Base-by-base conservation (phyloP, 2,329 filamentous ascomycete genomes). In the Monosporascus sp. region DNA sequence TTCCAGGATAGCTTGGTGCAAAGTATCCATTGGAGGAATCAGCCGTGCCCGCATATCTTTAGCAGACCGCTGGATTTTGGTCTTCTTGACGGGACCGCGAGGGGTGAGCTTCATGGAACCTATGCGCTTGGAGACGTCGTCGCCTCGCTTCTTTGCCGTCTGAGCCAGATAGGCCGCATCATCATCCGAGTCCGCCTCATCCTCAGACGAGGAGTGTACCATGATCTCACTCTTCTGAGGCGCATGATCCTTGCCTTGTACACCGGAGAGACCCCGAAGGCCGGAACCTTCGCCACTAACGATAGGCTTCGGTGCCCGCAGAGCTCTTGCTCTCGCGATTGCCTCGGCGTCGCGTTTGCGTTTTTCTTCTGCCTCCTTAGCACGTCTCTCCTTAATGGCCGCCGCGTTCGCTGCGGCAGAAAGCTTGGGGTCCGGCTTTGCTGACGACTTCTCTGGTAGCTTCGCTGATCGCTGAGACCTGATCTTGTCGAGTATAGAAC, bases 11-110 rank as follows among this genome's bases (percentile, higher is more conserved):
- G 87, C 87, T 62, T 88, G 86, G 67, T 97, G 94, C 31, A 99
- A 74, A 17, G 83, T 79, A 38, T 90, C 87, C 72, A 99, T 87
- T 59, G 95, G 90, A 7, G 95, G 94, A 35, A 92, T 88, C 55
- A 99, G 78, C 57, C 94, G 87, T 58, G 94, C 93, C 61, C 93
- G 87, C 84, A 97, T 93, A 71, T 99, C 94, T 70, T 96, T 96
- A 46, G 87, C 84, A 17, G 91, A 93, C 48, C 93, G 84, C 57
- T 87, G 78, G 49, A 90, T 82, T 67, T 90, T 89, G 59, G 83
- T 76, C 73, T 97, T 96, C 72, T 90, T 93, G 52, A 95, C 84
- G 0, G 93, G 93, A 15, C 84, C 85, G 44, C 82, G 81, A 48
- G 80, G 77, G 63, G 83, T 76, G 58, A 81, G 69, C 43, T 75